Base-by-base conservation (phyloP, 1,284 basidiomycete species). In the Trametes polyzona region DNA sequence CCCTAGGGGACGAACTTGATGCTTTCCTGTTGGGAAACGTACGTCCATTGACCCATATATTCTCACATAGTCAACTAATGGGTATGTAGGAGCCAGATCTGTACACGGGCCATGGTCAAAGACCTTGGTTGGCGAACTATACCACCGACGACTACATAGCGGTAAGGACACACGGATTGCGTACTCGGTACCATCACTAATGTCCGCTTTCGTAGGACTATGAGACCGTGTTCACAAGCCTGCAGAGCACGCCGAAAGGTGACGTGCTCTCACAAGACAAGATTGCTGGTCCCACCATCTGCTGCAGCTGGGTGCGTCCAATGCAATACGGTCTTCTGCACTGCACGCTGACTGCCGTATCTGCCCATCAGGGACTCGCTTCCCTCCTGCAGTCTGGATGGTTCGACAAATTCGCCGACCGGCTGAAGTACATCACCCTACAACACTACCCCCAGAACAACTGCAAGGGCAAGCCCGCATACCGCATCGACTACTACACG, bases 1-100 rank as follows among this genome's bases (percentile, higher is more conserved):
- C 64, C 23, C 65, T 82, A n/a, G 77, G 75, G 2, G 65, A 71
- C 55, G 68, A 71, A 40, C 67, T 83, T 35, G 81, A 81, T 65
- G 75, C 73, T 1, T 77, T 75, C 51, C 63, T 81, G 4, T 66
- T 81, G 9, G 80, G 80, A 55, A 82, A 82, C 66, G 73, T 70
- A 43, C 11, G 66, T 3, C 2, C 64, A 23, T 4, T 5, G 42
- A 26, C 52, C 19, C 9, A 48, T 4, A 9, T n/a, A 10, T 4
- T 16, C 35, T 14, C 12, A 24, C 12, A 16, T 47, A 32, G 58
- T n/a, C n/a, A n/a, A 14, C 52, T 52, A 14, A 39, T 12, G 2
- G 17, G n/a, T 9, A 10, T 30, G 2, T 35, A 84, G 70, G 87
- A 88, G 71, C 87, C 87, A 23, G 86, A 88, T 71, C 70, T 87